Evolutionary conservation across 2,329 filamentous ascomycete species (phyloP).

Genomic region (Botryosphaeria dothidea): DNA sequence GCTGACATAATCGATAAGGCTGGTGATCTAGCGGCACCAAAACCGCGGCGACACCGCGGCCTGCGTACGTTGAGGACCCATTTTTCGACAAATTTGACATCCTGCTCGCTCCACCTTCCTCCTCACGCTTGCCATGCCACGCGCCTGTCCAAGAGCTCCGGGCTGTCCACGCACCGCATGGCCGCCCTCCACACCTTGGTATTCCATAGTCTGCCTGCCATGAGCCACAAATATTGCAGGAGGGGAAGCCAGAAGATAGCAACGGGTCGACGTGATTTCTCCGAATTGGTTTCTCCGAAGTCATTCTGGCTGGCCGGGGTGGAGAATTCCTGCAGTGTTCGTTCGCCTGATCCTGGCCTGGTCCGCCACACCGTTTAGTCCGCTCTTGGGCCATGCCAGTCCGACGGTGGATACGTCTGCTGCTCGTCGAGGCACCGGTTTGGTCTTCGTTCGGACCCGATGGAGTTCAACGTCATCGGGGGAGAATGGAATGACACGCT

Average conservation of each 20-base stretch:
- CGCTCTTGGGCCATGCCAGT: constrained; percentile 5
- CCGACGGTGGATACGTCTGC: constrained; percentile 10
- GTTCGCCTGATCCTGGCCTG: constrained; percentile 4
- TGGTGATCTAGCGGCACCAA: not conserved
- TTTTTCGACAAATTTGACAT: constrained; percentile 15
- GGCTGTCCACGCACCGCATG: not conserved
- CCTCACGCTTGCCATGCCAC: not conserved
- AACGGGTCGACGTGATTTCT: not conserved
- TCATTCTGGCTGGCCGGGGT: not conserved
- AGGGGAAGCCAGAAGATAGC: not conserved
- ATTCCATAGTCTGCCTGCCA: not conserved
- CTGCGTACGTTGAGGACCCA: not conserved
- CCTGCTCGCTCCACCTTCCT: constrained; percentile 17
- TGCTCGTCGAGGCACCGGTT: constrained; percentile 8
- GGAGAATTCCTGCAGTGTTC: not conserved
- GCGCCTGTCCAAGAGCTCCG: not conserved
- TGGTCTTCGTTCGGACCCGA: constrained; percentile 14
- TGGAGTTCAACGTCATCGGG: constrained; percentile 19
- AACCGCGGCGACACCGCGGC: constrained; percentile 9
- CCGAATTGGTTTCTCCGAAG: constrained; percentile 7
- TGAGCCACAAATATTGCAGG: not conserved
- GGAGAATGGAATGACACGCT: constrained; percentile 14
- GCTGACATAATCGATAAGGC: constrained; percentile 17
- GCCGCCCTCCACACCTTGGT: not conserved
- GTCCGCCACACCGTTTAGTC: constrained; percentile 9